These are phyloP conservation scores for Sonneratia alba DNA, from an alignment of 345 rosid genomes.

Conservation along the genomic window DNA sequence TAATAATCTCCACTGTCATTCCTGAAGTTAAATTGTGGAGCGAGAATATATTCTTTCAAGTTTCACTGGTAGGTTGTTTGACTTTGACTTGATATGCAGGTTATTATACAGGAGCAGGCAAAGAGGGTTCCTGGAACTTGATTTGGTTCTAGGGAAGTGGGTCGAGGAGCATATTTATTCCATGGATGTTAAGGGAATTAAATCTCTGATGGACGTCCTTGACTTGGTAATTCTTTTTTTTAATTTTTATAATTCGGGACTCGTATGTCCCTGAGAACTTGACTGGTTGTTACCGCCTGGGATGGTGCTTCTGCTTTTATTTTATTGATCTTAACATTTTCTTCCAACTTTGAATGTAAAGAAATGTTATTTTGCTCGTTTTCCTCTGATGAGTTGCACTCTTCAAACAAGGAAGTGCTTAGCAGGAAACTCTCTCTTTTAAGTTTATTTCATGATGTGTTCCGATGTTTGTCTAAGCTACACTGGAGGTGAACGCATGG, in stretches of 20 bases:
- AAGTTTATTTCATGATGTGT: neutral
- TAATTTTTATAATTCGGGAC: no score
- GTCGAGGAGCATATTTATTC: conserved; percentile 66
- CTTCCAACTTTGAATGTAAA: no score
- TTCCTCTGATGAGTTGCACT: neutral
- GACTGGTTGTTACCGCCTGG: no score
- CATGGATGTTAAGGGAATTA: conserved; percentile 63
- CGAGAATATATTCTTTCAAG: neutral
- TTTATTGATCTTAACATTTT: no score
- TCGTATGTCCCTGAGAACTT: no score
- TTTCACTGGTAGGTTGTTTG: neutral
- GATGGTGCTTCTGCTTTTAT: no score
- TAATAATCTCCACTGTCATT: neutral
- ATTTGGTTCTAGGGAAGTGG: conserved; percentile 88
- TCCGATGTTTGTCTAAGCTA: neutral
- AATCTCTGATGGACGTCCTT: conserved; percentile 69
- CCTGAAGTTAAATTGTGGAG: neutral
- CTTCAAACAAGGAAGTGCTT: neutral
- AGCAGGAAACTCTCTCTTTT: neutral
- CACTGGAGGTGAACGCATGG: neutral
- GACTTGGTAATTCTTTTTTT: conserved; percentile 44
- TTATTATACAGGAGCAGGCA: conserved; percentile 90
- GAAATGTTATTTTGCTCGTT: no score
- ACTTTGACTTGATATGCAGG: conserved; percentile 18
- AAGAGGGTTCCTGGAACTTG: conserved; percentile 88